Evolutionary conservation across 495 filamentous ascomycete genomes (phyloP), one percentile per base, ranked within the genome.

Genomic region (Xylona heveae): DNA sequence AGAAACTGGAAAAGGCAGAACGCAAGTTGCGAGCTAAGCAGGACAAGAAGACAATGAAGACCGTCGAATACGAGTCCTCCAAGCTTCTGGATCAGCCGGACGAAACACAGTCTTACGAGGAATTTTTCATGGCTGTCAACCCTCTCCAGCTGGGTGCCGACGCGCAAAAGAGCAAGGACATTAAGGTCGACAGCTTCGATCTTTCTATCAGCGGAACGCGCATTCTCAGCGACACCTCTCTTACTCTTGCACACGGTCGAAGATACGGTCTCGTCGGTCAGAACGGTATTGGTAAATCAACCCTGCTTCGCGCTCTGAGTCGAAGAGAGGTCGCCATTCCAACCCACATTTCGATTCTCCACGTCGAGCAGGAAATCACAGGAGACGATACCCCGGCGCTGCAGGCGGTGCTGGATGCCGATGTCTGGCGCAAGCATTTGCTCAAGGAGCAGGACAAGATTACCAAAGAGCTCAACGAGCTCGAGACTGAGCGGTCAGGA

Each of bases 61-160:
- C 73, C 28, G 88, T 99, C 35, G 75, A 88, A 49, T 99, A 99
- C 48, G 90, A 99, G 54, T 78, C 90, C 12, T 99, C 88, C 4
- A 70, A 74, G 40, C 61, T 99, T 38, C 63, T 99, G 42, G 75
- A 83, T 51, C 68, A 80, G 49, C 62, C 78, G 3, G 71, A 78
- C 39, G 68, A 78, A 40, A 58, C 83, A n/a, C 74, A 92, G 64
- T 80, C 79, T 3, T 99, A 99, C 51, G 88, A 99, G 50, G 90
- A 99, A 48, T 95, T 99, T 58, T 99, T 83, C 62, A 95, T 99
- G 88, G 70, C 77, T 24, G 88, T 99, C 58, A 99, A 99, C 50
- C 88, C 88, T 24, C 61, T 99, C 25, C 88, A 93, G 44, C 42
- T 95, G 38, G 84, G 81, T 27, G 55, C 67, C n/a, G 57, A 59